Conservation (phyloP, 768 basidiomycete genomes). For the Suillus subaureus region DNA sequence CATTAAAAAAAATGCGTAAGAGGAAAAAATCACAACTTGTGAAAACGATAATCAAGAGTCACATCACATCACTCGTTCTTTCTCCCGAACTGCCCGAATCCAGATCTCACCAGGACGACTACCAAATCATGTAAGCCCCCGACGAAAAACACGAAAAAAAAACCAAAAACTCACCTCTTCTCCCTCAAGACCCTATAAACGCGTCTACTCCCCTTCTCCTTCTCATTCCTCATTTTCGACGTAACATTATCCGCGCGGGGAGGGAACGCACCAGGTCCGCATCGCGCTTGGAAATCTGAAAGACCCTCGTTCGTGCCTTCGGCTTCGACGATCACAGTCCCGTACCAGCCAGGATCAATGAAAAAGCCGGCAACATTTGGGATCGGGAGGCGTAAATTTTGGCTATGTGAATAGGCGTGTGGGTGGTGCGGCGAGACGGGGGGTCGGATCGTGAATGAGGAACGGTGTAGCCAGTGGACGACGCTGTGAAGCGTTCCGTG, state of each 20-base stretch:
- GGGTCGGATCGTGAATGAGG: slow-evolving; percentile 70
- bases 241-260: slow-evolving; percentile 47
- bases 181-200: slow-evolving; percentile 78
- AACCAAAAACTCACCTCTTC: slow-evolving; percentile 55
- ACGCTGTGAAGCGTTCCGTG: slow-evolving; percentile 81
- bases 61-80: slow-evolving; percentile 58
- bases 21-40: background rate
- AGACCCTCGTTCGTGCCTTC: slow-evolving; percentile 88
- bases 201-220: slow-evolving; percentile 46
- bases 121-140: slow-evolving; percentile 8
- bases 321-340: slow-evolving; percentile 79
- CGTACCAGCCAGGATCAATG: slow-evolving; percentile 83
- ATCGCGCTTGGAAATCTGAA: slow-evolving; percentile 74
- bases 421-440: slow-evolving; percentile 36
- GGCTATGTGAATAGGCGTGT: slow-evolving; percentile 29
- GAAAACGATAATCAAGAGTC: background rate
- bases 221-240: slow-evolving; percentile 38
- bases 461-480: slow-evolving; percentile 84
- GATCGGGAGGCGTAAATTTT: slow-evolving; percentile 44
- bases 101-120: slow-evolving; percentile 78
- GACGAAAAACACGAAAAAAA: background rate
- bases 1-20: slow-evolving; percentile 3
- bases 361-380: slow-evolving; percentile 56
- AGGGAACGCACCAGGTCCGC: slow-evolving; percentile 68
- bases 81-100: slow-evolving; percentile 65